Percentiles rank a stretch among this genome's conserved stretches.
Evolutionary conservation across 805 yeast genomes (phyloP).

Genomic region (Torulaspora microellipsoides): DNA sequence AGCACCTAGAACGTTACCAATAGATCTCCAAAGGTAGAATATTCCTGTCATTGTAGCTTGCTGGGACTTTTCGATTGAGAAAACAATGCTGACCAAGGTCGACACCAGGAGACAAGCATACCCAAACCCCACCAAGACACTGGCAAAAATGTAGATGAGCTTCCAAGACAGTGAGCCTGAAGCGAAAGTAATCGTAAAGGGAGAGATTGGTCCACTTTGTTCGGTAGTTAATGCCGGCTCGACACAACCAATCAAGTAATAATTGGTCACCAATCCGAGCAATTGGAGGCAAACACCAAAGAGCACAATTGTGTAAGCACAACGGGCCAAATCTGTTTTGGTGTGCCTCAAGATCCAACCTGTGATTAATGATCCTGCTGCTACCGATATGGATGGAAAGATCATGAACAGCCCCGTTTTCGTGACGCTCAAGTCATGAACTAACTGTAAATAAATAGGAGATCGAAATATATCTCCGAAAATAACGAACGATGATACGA

Average conservation of each 20-base stretch:
- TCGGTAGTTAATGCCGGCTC: constrained; percentile 17
- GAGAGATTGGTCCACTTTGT: constrained; percentile 1
- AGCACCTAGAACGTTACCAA: constrained; percentile 45
- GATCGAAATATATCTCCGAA: constrained; percentile 51
- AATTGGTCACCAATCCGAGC: constrained; percentile 18
- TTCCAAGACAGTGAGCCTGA: constrained; percentile 29
- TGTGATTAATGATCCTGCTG: constrained; percentile 51
- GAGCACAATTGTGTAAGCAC: constrained; percentile 27
- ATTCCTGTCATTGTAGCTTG: constrained; percentile 49
- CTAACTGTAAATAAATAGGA: constrained; percentile 55
- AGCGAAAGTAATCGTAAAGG: constrained; percentile 7
- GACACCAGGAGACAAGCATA: constrained; percentile 51
- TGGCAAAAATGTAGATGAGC: constrained; percentile 25
- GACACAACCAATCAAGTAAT: constrained; percentile 16
- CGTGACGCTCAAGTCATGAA: constrained; percentile 47
- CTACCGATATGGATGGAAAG: constrained; percentile 52
- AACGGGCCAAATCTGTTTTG: constrained; percentile 26
- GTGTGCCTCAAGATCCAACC: constrained; percentile 43
- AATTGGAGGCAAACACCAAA: constrained; percentile 23
- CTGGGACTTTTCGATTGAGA: constrained; percentile 40
- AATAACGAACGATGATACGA: constrained; percentile 40
- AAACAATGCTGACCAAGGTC: constrained; percentile 52
- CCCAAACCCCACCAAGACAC: constrained; percentile 44
- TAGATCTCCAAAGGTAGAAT: constrained; percentile 46
- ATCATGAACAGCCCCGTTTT: constrained; percentile 51